Evolutionary conservation across 495 filamentous ascomycete genomes (phyloP), one percentile per base, ranked within the genome.

Genomic region (Amorphotheca resinae): DNA sequence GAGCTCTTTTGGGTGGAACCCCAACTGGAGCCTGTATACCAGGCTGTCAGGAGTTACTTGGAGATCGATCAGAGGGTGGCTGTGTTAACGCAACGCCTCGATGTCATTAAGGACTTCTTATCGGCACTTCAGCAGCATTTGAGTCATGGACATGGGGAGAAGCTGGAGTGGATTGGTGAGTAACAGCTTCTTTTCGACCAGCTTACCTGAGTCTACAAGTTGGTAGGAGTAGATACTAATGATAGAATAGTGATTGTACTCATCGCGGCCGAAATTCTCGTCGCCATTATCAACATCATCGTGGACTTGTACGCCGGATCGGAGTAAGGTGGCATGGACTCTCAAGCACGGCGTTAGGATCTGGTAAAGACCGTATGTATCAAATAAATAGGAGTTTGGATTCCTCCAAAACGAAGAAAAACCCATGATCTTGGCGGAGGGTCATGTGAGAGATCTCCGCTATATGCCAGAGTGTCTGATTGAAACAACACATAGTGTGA

Each of bases 1-100:
- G 91, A 98, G 59, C 71, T 98, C 16, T 95, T 98, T 74, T 98
- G 91, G 91, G 84, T 87, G 31, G 91, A 98, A 62, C 91, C 91
- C 11, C 87, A 94, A 57, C 69, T 98, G 14, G 91, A 96, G 51
- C 91, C 91, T 23, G 76, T 96, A 15, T 98, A 98, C 56, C 81
- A 87, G 54, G 91, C 91, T 31, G 89, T 95, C 32, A 73, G 93
- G 33, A 88, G 79, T 53, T 98, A 98, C 54, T 70, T 98, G 18
- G 91, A 98, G 65, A 96, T 98, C 81, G 88, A 95, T 61, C 91
- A 96, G 63, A 65, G 91, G 35, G 89, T 95, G n/a, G 72, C 76
- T 25, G 63, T 98, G 45, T 64, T 98, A 50, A 95, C 86, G 17
- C 88, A 96, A 56, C 68, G 91, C 43, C 59, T 98, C 49, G 80